Evolutionary conservation across 805 yeast species (phyloP).

Genomic region (Yueomyces sinensis): DNA sequence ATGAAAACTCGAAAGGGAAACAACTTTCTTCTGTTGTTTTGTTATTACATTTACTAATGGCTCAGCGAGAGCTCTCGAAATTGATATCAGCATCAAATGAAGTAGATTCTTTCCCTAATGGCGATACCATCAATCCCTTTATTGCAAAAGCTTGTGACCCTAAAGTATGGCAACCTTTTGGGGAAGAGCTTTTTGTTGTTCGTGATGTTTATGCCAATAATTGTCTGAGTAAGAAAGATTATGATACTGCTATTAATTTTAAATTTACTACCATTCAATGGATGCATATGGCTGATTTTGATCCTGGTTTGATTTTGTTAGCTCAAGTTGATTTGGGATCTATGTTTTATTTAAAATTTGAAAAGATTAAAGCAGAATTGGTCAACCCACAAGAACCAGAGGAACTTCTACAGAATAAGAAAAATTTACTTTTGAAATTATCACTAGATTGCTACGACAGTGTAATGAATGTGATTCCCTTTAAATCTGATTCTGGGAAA

Average conservation of each 20-base stretch:
- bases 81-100: background rate
- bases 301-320: constrained; percentile 42
- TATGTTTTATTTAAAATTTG: constrained; percentile 48
- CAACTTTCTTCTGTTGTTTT: constrained; percentile 11
- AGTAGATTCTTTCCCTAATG: constrained; percentile 1
- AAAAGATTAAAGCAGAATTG: constrained; percentile 18
- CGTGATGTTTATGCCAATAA: constrained; percentile 59
- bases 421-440: constrained; percentile 16
- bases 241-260: constrained; percentile 40
- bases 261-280: constrained; percentile 47
- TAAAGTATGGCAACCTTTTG: constrained; percentile 49
- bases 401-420: constrained; percentile 1
- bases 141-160: constrained; percentile 13
- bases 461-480: constrained; percentile 15
- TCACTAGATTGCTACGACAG: constrained; percentile 30
- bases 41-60: constrained; percentile 42
- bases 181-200: constrained; percentile 59
- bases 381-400: background rate
- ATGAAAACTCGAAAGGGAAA: constrained; percentile 39
- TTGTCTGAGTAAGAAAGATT: constrained; percentile 48
- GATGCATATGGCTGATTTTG: constrained; percentile 52
- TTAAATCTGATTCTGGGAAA: constrained; percentile 1
- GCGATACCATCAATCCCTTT: background rate
- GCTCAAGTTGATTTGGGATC: constrained; percentile 58
- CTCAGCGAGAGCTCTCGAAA: constrained; percentile 44